These are phyloP conservation scores for Myrica gale DNA, from an alignment of 306 rosid genomes.

Conservation along the genomic window DNA sequence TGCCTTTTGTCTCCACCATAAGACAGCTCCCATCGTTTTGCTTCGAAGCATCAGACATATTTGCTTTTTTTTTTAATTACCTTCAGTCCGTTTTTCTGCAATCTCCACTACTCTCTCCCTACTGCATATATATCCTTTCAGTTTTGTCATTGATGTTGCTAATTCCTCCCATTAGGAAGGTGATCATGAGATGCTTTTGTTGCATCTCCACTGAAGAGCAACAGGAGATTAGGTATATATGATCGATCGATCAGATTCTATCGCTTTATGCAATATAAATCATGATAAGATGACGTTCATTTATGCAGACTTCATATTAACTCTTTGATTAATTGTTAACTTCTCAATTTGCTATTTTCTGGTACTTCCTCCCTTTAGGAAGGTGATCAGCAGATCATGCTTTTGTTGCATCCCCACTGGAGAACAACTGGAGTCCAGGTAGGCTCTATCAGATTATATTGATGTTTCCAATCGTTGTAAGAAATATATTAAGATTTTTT, in stretches of 20 bases:
- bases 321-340: no score
- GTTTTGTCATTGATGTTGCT: constrained; percentile 9
- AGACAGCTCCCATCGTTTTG: constrained; percentile 37
- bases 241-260: constrained; percentile 1
- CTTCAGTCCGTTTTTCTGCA: constrained; percentile 22
- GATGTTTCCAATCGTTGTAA: no score
- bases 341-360: background rate
- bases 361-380: no score
- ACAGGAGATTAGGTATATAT: constrained; percentile 35
- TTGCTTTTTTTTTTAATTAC: constrained; percentile 34
- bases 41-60: constrained; percentile 44
- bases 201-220: constrained; percentile 42
- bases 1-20: constrained; percentile 56
- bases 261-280: background rate
- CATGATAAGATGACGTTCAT: no score
- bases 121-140: background rate
- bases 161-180: constrained; percentile 26
- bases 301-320: background rate
- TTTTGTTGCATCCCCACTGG: no score
- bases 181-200: constrained; percentile 51
- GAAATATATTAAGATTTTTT: no score
- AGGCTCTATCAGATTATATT: no score
- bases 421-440: no score
- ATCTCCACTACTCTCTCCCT: constrained; percentile 7
- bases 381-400: no score